These are phyloP conservation scores for Tetrapyrgos nigripes DNA, from an alignment of 1,284 basidiomycete species.

Conservation along the genomic window DNA sequence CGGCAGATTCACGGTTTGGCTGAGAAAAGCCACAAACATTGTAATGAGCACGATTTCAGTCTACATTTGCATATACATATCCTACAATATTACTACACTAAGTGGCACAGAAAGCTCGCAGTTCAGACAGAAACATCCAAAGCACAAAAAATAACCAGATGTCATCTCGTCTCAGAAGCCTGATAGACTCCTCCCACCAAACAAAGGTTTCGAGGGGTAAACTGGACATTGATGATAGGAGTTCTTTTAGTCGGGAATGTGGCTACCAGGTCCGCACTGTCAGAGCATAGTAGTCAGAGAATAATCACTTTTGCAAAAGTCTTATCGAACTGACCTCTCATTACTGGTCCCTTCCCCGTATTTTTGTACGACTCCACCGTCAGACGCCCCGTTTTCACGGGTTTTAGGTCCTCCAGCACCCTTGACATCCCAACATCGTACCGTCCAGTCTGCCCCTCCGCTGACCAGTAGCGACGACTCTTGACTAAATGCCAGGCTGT, in stretches of 20 bases:
- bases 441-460: slow-evolving; percentile 92
- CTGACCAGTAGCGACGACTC: slow-evolving; percentile 92
- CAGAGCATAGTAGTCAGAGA: slow-evolving; percentile 5
- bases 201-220: slow-evolving; percentile 94
- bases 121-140: not conserved
- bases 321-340: slow-evolving; percentile 61
- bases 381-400: slow-evolving; percentile 57
- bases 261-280: slow-evolving; percentile 85
- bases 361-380: slow-evolving; percentile 36
- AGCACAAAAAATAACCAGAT: slow-evolving; percentile 1
- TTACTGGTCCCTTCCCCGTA: slow-evolving; percentile 59
- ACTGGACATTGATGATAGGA: slow-evolving; percentile 90
- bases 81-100: not conserved
- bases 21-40: too few relatives aligned
- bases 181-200: slow-evolving; percentile 82
- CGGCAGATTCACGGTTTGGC: not conserved
- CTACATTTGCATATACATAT: too few relatives aligned
- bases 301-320: not conserved
- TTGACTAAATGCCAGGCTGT: slow-evolving; percentile 90
- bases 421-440: slow-evolving; percentile 97
- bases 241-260: slow-evolving; percentile 97
- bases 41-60: too few relatives aligned
- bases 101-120: not conserved
- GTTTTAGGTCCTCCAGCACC: slow-evolving; percentile 73
- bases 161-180: slow-evolving; percentile 61